Percentiles rank a stretch among this genome's conserved stretches.
phyloP scores from a whole-genome alignment of 2,329 filamentous ascomycete species.

The Colletotrichum endophyticum region DNA sequence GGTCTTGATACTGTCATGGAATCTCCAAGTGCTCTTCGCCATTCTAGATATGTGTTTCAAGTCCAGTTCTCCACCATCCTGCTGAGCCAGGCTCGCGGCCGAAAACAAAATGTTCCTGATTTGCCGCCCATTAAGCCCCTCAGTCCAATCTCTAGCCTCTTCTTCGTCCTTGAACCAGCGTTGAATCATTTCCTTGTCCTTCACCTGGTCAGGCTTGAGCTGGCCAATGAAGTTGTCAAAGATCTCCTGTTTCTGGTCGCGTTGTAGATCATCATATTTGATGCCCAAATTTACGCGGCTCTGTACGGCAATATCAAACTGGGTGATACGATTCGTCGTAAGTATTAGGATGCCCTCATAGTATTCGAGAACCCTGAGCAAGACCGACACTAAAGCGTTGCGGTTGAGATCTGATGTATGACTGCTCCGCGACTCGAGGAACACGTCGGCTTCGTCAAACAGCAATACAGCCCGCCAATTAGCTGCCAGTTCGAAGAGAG shows the following conservation, averaged over 20 bases:
- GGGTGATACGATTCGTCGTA: constrained; percentile 39
- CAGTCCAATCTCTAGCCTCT: constrained; percentile 36
- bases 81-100: not conserved
- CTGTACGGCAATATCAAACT: constrained; percentile 53
- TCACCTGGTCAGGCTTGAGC: not conserved
- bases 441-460: constrained; percentile 75
- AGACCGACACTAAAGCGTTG: constrained; percentile 65
- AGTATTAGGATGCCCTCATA: constrained; percentile 40
- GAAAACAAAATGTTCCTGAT: constrained; percentile 46
- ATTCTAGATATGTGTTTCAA: not conserved
- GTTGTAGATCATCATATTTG: constrained; percentile 75
- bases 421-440: constrained; percentile 81
- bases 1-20: not conserved
- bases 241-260: constrained; percentile 64
- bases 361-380: constrained; percentile 39
- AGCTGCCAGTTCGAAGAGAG: constrained; percentile 61
- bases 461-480: constrained; percentile 84
- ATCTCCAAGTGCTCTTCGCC: not conserved
- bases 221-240: constrained; percentile 18
- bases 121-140: constrained; percentile 50
- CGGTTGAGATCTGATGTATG: constrained; percentile 83
- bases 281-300: constrained; percentile 85
- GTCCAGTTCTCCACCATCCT: not conserved
- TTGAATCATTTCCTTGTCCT: not conserved
- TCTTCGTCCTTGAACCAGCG: constrained; percentile 27